Evolutionary conservation across 805 yeast species (phyloP).

Genomic region (Kazachstania bromeliacearum): DNA sequence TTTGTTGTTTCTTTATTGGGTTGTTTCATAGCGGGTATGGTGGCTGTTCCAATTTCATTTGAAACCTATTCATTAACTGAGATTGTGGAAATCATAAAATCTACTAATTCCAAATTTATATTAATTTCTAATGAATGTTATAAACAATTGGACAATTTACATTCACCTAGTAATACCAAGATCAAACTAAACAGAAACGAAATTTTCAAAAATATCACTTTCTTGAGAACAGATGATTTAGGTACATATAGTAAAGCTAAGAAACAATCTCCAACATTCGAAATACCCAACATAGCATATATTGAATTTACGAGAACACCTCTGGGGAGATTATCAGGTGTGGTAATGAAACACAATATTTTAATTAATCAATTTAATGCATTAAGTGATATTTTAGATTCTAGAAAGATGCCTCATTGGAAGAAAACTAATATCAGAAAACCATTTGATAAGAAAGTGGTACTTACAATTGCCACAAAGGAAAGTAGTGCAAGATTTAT

Average conservation of each 20-base stretch:
- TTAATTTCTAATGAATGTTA: slow-evolving; percentile 72
- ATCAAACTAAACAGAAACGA: slow-evolving; percentile 25
- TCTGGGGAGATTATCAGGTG: slow-evolving; percentile 85
- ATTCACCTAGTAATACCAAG: slow-evolving; percentile 33
- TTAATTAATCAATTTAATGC: slow-evolving; percentile 81
- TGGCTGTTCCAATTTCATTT: slow-evolving; percentile 87
- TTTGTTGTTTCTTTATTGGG: slow-evolving; percentile 82
- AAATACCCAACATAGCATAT: slow-evolving; percentile 79
- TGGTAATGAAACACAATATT: slow-evolving; percentile 83
- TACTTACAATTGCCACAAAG: slow-evolving; percentile 7
- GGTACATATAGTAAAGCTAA: slow-evolving; percentile 60
- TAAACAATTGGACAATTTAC: slow-evolving; percentile 61
- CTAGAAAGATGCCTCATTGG: slow-evolving; percentile 37
- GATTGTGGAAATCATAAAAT: slow-evolving; percentile 57
- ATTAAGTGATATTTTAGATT: slow-evolving; percentile 56
- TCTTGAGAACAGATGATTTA: slow-evolving; percentile 70
- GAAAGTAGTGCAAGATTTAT: slow-evolving; percentile 35
- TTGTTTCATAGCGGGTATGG: slow-evolving; percentile 85
- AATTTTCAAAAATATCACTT: slow-evolving; percentile 23
- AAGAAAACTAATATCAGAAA: slow-evolving; percentile 40
- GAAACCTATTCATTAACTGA: slow-evolving; percentile 55
- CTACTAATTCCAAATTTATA: slow-evolving; percentile 69
- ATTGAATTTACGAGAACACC: slow-evolving; percentile 89
- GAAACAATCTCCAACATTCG: slow-evolving; percentile 52
- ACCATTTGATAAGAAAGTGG: slow-evolving; percentile 30